Conservation (phyloP, 2,329 filamentous ascomycete genomes). For the Alternaria alternata region DNA sequence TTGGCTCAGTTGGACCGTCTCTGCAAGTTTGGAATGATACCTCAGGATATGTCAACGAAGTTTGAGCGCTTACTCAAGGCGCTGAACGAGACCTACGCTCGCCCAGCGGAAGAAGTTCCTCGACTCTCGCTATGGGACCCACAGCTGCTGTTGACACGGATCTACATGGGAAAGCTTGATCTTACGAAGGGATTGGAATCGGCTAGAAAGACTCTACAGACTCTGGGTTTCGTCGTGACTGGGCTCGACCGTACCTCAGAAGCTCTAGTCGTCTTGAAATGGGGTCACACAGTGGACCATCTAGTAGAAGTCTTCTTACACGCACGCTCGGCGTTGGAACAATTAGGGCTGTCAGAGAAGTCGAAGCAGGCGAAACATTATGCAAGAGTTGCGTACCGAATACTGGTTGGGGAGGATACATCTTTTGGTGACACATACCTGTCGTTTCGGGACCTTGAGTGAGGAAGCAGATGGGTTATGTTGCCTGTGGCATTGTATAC, state of each 20-base stretch:
- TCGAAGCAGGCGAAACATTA: conserved; percentile 35
- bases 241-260: conserved; percentile 21
- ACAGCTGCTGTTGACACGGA: conserved; percentile 20
- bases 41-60: neutral
- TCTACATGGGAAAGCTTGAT: conserved; percentile 16
- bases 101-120: conserved; percentile 27
- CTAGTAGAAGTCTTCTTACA: conserved; percentile 41
- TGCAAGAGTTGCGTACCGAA: conserved; percentile 43
- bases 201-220: conserved; percentile 9
- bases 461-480: neutral
- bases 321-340: conserved; percentile 33
- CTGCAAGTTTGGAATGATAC: neutral
- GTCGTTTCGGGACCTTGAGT: fast-evolving
- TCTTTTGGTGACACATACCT: neutral
- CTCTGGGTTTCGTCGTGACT: conserved; percentile 23
- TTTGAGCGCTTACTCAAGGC: conserved; percentile 21
- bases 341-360: conserved; percentile 24
- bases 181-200: conserved; percentile 14
- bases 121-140: conserved; percentile 32
- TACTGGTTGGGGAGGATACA: conserved; percentile 47
- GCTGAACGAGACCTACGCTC: conserved; percentile 28
- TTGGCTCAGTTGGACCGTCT: neutral
- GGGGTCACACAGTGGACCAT: conserved; percentile 40
- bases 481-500: neutral
- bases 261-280: conserved; percentile 29